Evolutionary conservation across 23 red algal genomes (phyloP).

Genomic region (Chondrus crispus): DNA sequence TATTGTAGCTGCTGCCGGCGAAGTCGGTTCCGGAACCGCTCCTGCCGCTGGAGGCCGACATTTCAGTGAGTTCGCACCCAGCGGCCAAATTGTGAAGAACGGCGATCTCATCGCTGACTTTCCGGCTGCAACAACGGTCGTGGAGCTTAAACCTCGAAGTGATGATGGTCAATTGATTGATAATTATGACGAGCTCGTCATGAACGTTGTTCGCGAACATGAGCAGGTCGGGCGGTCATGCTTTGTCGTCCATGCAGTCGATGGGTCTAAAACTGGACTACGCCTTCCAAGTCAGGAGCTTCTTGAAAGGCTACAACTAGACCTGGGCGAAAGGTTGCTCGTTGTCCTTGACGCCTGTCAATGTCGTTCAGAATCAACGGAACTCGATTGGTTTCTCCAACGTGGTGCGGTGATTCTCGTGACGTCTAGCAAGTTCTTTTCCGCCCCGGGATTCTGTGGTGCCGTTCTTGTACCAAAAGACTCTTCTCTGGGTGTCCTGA

Average conservation of each 20-base stretch:
- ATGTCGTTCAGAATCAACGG: constrained; percentile 56
- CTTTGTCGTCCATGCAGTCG: constrained; percentile 83
- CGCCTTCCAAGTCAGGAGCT: constrained; percentile 56
- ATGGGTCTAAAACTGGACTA: constrained; percentile 80
- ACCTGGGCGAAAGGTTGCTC: constrained; percentile 31
- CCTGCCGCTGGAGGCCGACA: constrained; percentile 70
- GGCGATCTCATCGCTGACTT: constrained; percentile 51
- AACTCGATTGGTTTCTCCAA: constrained; percentile 54
- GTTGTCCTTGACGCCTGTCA: constrained; percentile 79
- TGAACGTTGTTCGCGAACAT: constrained; percentile 18
- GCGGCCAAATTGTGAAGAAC: constrained; percentile 39
- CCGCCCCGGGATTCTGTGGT: constrained; percentile 78
- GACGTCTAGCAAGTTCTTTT: constrained; percentile 76
- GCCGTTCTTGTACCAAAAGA: constrained; percentile 52
- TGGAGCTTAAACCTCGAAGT: constrained; percentile 63
- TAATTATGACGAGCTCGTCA: constrained; percentile 60
- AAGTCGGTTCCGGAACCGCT: constrained; percentile 81
- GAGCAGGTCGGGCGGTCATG: background rate
- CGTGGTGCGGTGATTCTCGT: constrained; percentile 57
- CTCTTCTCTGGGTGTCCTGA: constrained; percentile 15
- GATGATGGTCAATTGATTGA: constrained; percentile 9
- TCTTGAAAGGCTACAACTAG: constrained; percentile 4
- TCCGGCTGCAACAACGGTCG: constrained; percentile 32
- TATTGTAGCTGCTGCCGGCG: constrained; percentile 73
- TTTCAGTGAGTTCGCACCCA: constrained; percentile 59